phyloP scores from a whole-genome alignment of 1,284 basidiomycete species.

The Papiliotrema laurentii region DNA sequence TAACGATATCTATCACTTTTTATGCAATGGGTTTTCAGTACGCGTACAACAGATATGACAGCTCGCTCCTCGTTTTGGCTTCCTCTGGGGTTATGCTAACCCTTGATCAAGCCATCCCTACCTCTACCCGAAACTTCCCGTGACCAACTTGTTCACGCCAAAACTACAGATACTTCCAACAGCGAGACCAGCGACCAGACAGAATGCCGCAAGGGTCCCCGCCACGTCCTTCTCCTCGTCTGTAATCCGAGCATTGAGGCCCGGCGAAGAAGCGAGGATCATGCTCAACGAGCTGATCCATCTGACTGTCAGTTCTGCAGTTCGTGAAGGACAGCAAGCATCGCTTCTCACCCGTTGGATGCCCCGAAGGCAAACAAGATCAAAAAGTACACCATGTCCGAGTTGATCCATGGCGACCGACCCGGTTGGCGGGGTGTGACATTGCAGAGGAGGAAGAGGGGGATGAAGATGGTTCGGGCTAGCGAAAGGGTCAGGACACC shows the following conservation, averaged over 20 bases:
- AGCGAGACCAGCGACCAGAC: slow-evolving; percentile 67
- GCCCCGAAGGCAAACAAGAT: slow-evolving; percentile 68
- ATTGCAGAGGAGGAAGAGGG: slow-evolving; percentile 79
- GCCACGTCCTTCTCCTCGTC: slow-evolving; percentile 73
- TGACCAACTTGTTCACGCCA: slow-evolving; percentile 53
- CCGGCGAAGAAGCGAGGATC: slow-evolving; percentile 44
- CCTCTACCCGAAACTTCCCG: no score
- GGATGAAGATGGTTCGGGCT: slow-evolving; percentile 68
- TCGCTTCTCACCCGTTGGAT: slow-evolving; percentile 63
- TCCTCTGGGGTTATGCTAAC: no score
- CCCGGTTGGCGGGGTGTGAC: slow-evolving; percentile 17
- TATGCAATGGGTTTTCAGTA: neutral
- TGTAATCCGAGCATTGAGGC: slow-evolving; percentile 40
- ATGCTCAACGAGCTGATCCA: slow-evolving; percentile 42
- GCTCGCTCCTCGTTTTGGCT: no score
- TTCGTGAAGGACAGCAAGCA: slow-evolving; percentile 39
- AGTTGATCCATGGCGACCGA: slow-evolving; percentile 48
- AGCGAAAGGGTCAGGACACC: slow-evolving; percentile 62
- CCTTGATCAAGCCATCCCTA: no score
- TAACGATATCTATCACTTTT: neutral
- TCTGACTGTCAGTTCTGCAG: slow-evolving; percentile 15
- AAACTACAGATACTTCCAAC: slow-evolving; percentile 73
- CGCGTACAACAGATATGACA: neutral
- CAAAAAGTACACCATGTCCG: slow-evolving; percentile 68
- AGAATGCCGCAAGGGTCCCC: slow-evolving; percentile 73